Evolutionary conservation across 768 basidiomycete genomes (phyloP), one percentile per base, ranked within the genome.

Genomic region (Hericium erinaceus): DNA sequence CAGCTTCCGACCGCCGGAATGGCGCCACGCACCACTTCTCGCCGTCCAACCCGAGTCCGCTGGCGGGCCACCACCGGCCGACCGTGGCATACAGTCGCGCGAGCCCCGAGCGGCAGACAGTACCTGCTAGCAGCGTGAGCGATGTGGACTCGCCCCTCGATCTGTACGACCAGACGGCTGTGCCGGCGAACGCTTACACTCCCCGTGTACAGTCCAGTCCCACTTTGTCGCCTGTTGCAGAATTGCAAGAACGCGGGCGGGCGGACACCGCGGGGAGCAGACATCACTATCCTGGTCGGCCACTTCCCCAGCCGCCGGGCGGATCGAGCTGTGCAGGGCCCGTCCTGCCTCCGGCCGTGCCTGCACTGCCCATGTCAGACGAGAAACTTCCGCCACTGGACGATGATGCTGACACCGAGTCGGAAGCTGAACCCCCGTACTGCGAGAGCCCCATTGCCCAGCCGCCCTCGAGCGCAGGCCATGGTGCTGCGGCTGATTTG

Each of bases 21-120:
- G 52, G 52, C 22, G 52, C n/a, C 1, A 54, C 48, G 38, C 60
- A 55, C 48, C 41, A 57, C 10, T 63, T 63, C 33, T 53, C 56
- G 10, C 62, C 62, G 44, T 50, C 62, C 11, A 61, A 52, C n/a
- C 58, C 62, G 20, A 63, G 62, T n/a, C 62, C 62, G 22, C 58
- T 63, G 22, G 53, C 62, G 28, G 61, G 57, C 38, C 61, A 33
- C 28, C 28, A 33, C 28, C 28, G 28, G 28, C 28, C 28, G 28
- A 22, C 22, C 22, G 22, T 22, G 22, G 22, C 22, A 2, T 2
- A 22, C 22, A 33, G 28, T 8, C 28, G 28, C 28, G 28, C 28
- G 28, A 33, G 28, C 4, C 28, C 28, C 28, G 28, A 33, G 8
- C 28, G 28, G 28, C 28, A 33, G 28, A 8, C 4, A 8, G 22